Conservation (phyloP, 345 rosid genomes). For the Euphorbia lathyris region DNA sequence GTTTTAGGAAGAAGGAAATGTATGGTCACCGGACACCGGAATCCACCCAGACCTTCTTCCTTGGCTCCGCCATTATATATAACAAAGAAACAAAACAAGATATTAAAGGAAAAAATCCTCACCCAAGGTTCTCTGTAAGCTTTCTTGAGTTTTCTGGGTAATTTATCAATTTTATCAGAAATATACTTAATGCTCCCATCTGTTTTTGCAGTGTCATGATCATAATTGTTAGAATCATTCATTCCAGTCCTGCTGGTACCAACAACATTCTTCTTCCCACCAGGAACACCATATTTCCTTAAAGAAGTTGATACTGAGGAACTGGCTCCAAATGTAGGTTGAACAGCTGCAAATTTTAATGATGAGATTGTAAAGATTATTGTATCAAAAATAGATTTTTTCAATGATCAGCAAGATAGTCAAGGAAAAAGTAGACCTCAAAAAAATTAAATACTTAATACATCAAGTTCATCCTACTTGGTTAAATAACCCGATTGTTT, state of each 20-base stretch:
- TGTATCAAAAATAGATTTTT: not conserved
- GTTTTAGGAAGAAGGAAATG: not conserved
- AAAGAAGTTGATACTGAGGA: conserved; percentile 34
- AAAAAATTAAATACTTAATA: too few relatives aligned
- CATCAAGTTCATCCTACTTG: too few relatives aligned
- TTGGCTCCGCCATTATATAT: too few relatives aligned
- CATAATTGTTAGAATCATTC: conserved; percentile 18
- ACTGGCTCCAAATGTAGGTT: conserved; percentile 50
- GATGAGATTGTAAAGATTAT: conserved; percentile 12
- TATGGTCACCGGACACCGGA: too few relatives aligned
- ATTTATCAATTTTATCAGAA: conserved; percentile 19
- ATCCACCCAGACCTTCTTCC: too few relatives aligned
- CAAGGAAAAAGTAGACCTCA: not conserved
- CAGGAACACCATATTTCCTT: conserved; percentile 33
- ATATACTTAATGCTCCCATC: conserved; percentile 16
- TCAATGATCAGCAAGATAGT: not conserved
- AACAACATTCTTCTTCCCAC: conserved; percentile 24
- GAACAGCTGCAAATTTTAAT: conserved; percentile 31
- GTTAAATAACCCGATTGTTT: too few relatives aligned
- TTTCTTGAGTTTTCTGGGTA: conserved; percentile 19
- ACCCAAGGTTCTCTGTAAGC: conserved; percentile 26
- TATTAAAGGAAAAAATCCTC: not conserved
- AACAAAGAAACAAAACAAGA: not conserved
- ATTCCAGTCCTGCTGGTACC: conserved; percentile 19
- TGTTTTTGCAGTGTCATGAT: conserved; percentile 18